phyloP scores from a whole-genome alignment of 192 early-diverging fungal species.

The Cladochytrium replicatum region DNA sequence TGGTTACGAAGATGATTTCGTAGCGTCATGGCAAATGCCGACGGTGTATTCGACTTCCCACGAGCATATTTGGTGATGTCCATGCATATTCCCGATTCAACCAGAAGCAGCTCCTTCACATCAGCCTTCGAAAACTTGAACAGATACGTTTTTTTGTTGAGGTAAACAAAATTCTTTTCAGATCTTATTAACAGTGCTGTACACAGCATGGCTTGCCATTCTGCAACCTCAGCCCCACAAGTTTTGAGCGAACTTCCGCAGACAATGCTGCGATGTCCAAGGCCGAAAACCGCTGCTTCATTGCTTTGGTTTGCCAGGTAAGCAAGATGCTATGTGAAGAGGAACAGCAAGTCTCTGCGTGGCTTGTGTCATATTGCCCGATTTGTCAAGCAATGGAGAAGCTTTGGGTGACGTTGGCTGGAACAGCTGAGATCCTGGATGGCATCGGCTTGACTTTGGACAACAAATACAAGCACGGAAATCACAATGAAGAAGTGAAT shows the following conservation, averaged over 20 bases:
- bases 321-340: too few species aligned
- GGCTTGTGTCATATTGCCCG: too few species aligned
- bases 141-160: slow-evolving; percentile 78
- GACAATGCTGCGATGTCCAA: slow-evolving; percentile 81
- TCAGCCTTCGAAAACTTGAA: slow-evolving; percentile 92
- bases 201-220: slow-evolving; percentile 59
- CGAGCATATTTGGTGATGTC: slow-evolving; percentile 84
- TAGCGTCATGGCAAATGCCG: slow-evolving; percentile 80
- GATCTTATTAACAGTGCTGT: too few species aligned
- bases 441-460: too few species aligned
- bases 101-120: slow-evolving; percentile 71
- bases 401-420: too few species aligned
- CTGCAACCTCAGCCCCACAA: slow-evolving; percentile 80
- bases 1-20: slow-evolving; percentile 82
- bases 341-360: too few species aligned
- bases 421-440: too few species aligned
- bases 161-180: too few species aligned
- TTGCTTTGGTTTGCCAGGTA: too few species aligned
- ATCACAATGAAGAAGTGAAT: too few species aligned
- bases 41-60: slow-evolving; percentile 79
- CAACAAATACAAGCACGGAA: too few species aligned
- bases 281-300: slow-evolving; percentile 72
- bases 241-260: slow-evolving; percentile 49
- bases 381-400: too few species aligned
- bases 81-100: slow-evolving; percentile 89